Percentiles rank a stretch among this genome's conserved stretches.
phyloP scores from a whole-genome alignment of 1,139 yeast species.

The Blastobotrys capitulatus region DNA sequence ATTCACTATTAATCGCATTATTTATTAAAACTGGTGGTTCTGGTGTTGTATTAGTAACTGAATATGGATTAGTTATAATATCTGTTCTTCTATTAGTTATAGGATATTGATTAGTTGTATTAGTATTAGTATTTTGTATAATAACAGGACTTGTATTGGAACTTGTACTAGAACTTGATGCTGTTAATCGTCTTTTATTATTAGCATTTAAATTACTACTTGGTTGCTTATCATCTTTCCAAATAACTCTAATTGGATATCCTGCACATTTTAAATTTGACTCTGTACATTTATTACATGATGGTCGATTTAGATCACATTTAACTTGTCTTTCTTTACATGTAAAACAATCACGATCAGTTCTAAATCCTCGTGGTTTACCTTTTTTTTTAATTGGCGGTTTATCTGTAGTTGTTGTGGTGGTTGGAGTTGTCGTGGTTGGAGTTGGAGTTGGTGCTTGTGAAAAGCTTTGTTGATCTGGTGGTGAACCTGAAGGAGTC shows the following conservation, averaged over 20 bases:
- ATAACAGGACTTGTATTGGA: too few species aligned
- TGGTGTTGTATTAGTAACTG: not conserved
- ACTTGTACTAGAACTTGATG: not conserved
- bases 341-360: constrained; percentile 25
- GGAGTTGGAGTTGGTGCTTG: not conserved
- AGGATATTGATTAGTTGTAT: too few species aligned
- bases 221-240: constrained; percentile 12
- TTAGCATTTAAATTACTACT: not conserved
- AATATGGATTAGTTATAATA: too few species aligned
- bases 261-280: constrained; percentile 21
- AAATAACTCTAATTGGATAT: constrained; percentile 22
- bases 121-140: too few species aligned
- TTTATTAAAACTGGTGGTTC: too few species aligned
- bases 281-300: constrained; percentile 20
- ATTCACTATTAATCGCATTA: not conserved
- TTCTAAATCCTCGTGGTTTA: constrained; percentile 22
- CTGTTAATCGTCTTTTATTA: not conserved
- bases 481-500: not conserved
- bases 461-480: not conserved
- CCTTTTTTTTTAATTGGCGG: constrained; percentile 17
- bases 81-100: too few species aligned
- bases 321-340: constrained; percentile 22
- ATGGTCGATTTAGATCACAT: constrained; percentile 24
- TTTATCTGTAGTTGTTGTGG: not conserved
- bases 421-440: not conserved